Base-by-base conservation (phyloP, 306 rosid genomes). In the Corylus avellana region DNA sequence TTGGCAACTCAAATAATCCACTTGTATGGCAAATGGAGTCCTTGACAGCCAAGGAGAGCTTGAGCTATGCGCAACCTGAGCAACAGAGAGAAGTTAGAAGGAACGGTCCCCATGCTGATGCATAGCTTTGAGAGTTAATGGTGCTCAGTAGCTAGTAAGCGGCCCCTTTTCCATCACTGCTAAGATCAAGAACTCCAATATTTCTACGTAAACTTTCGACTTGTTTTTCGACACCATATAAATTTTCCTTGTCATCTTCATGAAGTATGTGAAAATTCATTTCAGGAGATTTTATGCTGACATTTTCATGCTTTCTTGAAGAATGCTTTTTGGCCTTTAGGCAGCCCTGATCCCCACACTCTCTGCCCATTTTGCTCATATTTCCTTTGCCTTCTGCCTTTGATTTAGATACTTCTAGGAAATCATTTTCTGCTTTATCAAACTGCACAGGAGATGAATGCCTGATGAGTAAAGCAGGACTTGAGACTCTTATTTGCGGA, bases 161-260 rank as follows among this genome's bases (percentile, higher is more conserved):
- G 50, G 75, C 37, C 57, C 46, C 53, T 61, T 54, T 32, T 57
- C 35, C 54, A 57, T 81, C 62, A 68, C 74, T 44, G 18, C 59
- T 55, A 61, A 75, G 13, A 58, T 68, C 76, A 48, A 73, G 32
- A 66, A 72, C 64, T 29, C 78, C 72, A 39, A 80, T 73, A 44
- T 80, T 66, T 32, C n/a, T 57, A 4, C 51, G n/a, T 53, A 83
- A 80, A 54, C 59, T 47, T 5, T 84, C 82, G 32, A 83, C 72
- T 55, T 44, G 69, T 7, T 82, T 78, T n/a, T 73, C 56, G 32
- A 79, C 18, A 29, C 76, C 16, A 7, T 0, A 5, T 20, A 78
- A 25, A 25, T 85, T 85, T 72, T 85, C 85, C 70, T 77, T 69
- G 56, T 81, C 73, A n/a, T 55, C 12, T 56, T 80, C 77, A 8